Evolutionary conservation across 2,329 filamentous ascomycete species (phyloP).

Genomic region (Orbilia ellipsospora): DNA sequence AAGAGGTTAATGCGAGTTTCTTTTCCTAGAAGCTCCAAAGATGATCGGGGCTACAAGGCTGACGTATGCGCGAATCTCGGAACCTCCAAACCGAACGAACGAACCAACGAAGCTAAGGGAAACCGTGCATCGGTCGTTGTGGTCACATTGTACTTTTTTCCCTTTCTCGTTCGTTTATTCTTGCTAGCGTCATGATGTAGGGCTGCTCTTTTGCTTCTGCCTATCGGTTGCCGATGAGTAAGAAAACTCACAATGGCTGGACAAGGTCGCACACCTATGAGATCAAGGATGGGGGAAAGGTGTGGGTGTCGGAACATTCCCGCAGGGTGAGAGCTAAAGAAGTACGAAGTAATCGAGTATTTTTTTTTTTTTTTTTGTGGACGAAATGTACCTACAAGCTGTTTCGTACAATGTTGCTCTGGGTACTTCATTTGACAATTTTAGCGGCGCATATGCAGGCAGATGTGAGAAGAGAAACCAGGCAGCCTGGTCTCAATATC

Average conservation of each 20-base stretch:
- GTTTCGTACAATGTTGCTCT: neutral
- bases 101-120: constrained; percentile 15
- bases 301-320: constrained; percentile 26
- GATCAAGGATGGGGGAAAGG: constrained; percentile 2
- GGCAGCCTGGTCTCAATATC: constrained; percentile 19
- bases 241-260: constrained; percentile 21
- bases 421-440: constrained; percentile 1
- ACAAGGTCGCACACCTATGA: constrained; percentile 1
- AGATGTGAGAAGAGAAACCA: constrained; percentile 18
- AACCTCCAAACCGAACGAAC: neutral
- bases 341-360: neutral
- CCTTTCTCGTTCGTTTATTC: constrained; percentile 24
- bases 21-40: constrained; percentile 1
- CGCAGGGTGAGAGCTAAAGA: neutral
- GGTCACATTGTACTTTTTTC: constrained; percentile 25
- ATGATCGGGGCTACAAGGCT: constrained; percentile 4
- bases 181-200: constrained; percentile 11
- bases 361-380: constrained; percentile 3
- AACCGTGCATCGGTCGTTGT: neutral
- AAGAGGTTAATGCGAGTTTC: neutral
- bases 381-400: neutral
- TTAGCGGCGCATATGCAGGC: constrained; percentile 28
- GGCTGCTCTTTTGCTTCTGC: constrained; percentile 49
- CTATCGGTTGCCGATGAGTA: constrained; percentile 42
- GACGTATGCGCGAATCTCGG: constrained; percentile 16